Evolutionary conservation across 148 eudicot genomes (phyloP).

Genomic region (Nyssa sinensis): DNA sequence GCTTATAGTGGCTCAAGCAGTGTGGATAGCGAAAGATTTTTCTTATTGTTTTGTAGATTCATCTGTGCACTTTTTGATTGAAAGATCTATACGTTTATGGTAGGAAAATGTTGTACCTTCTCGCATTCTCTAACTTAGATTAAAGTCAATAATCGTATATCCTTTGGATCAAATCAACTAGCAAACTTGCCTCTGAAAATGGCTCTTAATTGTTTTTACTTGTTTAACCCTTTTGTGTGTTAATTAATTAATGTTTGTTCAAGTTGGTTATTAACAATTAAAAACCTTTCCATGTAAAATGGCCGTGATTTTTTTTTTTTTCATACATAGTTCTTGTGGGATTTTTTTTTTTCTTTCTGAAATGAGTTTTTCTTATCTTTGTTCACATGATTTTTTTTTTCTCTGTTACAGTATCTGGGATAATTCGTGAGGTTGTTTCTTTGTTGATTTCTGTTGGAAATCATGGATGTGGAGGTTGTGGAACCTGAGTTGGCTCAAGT

Average conservation of each 20-base stretch:
- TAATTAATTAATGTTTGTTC: no score
- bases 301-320: no score
- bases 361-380: no score
- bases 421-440: neutral
- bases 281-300: neutral
- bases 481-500: slow-evolving; percentile 49
- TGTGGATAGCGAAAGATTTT: neutral
- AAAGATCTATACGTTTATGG: neutral
- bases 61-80: neutral
- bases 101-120: no score
- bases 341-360: no score
- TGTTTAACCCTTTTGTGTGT: no score
- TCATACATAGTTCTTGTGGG: no score
- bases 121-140: no score
- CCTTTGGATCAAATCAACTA: no score
- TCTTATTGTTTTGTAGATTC: neutral
- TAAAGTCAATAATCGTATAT: no score
- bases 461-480: slow-evolving; percentile 18
- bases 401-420: neutral
- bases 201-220: neutral
- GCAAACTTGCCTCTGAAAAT: neutral
- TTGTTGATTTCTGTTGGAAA: neutral
- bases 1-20: neutral
- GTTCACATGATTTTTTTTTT: neutral
- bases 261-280: neutral